Evolutionary conservation across 768 basidiomycete species (phyloP), one percentile per base, ranked within the genome.

Genomic region (Agaricus bisporus): DNA sequence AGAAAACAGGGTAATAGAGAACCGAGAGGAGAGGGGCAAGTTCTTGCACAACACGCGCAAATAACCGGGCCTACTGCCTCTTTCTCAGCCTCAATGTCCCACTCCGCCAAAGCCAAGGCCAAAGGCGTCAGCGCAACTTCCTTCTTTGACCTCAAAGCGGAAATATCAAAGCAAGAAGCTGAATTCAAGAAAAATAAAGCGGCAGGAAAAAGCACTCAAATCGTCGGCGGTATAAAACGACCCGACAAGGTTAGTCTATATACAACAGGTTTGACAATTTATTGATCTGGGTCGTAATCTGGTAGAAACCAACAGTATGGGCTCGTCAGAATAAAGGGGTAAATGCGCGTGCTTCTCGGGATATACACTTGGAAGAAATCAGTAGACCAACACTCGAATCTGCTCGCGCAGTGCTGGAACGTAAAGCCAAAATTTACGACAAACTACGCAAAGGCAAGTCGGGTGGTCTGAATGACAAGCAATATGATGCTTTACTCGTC

Each of bases 141-240:
- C 0, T 88, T 91, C 66, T 79, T 91, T n/a, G 88, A 91, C 61
- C 80, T 94, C 41, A 88, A 86, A 57, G 84, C 86, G 15, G 83
- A 86, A 57, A 74, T 89, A 29, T 67, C 80, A 15, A 86, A 81
- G 62, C 76, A 77, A 51, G 81, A 85, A 61, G 74, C 78, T 36
- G 79, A 81, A 53, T 77, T 85, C 55, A 55, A 75, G 4, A 81
- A 76, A 61, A 74, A 69, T 49, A 89, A 86, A 60, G 80, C 78
- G 10, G 68, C 78, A 12, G 86, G 86, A 11, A 74, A 75, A 56
- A 73, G 71, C 26, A 75, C 71, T 29, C 66, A 71, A n/a, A 65
- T 82, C 20, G 73, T 82, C 5, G 86, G 84, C 9, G 83, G 82
- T 29, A 73, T 82, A 14, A 80, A 82, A 63, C 73, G 83, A 47